These are phyloP conservation scores for Fusarium robinianum DNA, from an alignment of 2,329 filamentous ascomycete genomes.

Conservation along the genomic window DNA sequence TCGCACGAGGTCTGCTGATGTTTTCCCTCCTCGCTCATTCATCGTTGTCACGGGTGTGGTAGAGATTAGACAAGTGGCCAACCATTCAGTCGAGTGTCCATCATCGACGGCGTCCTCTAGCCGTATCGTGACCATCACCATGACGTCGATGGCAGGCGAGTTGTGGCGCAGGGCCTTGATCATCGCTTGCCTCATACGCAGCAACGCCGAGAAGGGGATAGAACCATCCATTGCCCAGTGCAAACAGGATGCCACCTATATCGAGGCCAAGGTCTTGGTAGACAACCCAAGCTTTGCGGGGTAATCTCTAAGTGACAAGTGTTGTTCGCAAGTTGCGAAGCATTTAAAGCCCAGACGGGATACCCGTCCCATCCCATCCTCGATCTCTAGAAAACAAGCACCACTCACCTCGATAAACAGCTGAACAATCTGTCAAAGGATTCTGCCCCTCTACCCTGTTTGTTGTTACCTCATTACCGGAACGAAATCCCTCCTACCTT, in stretches of 20 bases:
- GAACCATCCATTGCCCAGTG: not conserved
- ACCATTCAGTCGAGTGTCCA: slow-evolving; percentile 7
- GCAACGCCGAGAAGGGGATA: not conserved
- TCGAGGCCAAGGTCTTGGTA: slow-evolving; percentile 3
- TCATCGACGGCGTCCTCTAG: slow-evolving; percentile 9
- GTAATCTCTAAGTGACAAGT: slow-evolving; percentile 25
- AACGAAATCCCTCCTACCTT: not conserved
- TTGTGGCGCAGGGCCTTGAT: too few relatives aligned
- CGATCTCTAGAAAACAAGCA: not conserved
- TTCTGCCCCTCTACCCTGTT: not conserved
- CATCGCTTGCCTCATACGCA: slow-evolving; percentile 20
- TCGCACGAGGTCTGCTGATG: slow-evolving; percentile 22
- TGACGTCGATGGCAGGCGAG: slow-evolving; percentile 38
- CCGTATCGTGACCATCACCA: slow-evolving; percentile 35
- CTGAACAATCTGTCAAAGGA: too few relatives aligned
- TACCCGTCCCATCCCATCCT: not conserved
- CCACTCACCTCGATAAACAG: too few relatives aligned
- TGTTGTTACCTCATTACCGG: not conserved
- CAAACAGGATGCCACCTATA: slow-evolving; percentile 1
- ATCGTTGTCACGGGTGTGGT: slow-evolving; percentile 13
- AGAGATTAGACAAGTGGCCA: slow-evolving; percentile 15
- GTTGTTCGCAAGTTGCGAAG: slow-evolving; percentile 7
- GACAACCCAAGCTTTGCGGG: slow-evolving; percentile 35
- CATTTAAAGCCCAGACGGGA: slow-evolving; percentile 21
- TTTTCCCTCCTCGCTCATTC: slow-evolving; percentile 21